phyloP scores from a whole-genome alignment of 192 early-diverging fungal species.

The Backusella sp. region DNA sequence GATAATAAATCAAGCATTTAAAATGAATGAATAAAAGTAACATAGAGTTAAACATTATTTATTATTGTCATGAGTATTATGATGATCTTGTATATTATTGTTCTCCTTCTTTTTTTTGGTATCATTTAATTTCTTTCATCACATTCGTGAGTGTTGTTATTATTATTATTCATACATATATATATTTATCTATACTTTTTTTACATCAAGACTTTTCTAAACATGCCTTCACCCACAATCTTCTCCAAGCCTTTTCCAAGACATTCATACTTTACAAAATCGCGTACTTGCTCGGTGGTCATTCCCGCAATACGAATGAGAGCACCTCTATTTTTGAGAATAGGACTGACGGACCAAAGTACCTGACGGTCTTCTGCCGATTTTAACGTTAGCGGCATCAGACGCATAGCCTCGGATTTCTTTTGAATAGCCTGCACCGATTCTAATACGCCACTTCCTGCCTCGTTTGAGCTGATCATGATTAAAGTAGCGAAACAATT shows the following conservation, averaged over 20 bases:
- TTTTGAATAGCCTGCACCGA: constrained; percentile 10
- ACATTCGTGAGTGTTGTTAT: too few species aligned
- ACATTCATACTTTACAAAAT: constrained; percentile 38
- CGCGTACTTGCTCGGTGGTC: constrained; percentile 36
- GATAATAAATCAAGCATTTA: not conserved
- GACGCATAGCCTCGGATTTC: constrained; percentile 20
- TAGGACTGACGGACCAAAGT: constrained; percentile 22
- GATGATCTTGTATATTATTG: not conserved
- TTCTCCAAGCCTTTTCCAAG: constrained; percentile 21
- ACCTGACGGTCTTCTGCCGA: constrained; percentile 8
- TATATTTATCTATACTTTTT: not conserved
- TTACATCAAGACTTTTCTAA: constrained; percentile 29
- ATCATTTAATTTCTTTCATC: not conserved
- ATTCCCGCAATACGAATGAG: constrained; percentile 37
- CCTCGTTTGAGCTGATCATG: constrained; percentile 32
- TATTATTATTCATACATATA: not conserved
- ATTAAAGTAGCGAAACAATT: constrained; percentile 64
- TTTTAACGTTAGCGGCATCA: constrained; percentile 15
- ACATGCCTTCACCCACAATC: constrained; percentile 37
- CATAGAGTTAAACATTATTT: not conserved
- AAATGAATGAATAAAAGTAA: not conserved
- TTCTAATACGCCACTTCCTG: not conserved
- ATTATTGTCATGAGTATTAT: not conserved
- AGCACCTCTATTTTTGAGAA: constrained; percentile 22
- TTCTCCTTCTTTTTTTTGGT: not conserved